Base-by-base conservation (phyloP, 2,329 filamentous ascomycete genomes). In the Venturia carpophila region DNA sequence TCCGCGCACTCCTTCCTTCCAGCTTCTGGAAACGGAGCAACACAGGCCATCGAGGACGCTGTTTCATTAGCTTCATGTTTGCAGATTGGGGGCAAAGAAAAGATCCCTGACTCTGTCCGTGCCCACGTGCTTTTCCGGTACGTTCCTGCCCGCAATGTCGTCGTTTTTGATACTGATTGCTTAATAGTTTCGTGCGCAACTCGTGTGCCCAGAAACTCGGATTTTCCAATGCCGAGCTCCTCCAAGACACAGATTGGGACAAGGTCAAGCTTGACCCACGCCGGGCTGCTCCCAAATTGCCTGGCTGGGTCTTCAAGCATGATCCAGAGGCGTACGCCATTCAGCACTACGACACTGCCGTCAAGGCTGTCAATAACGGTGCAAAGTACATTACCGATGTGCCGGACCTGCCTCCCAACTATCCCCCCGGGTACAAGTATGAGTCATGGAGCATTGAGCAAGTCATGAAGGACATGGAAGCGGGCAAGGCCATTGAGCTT, bases 1-100 rank as follows among this genome's bases (percentile, higher is more conserved):
- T 71, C 73, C 24, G 78, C 78, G 41, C 79, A 80, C 69, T 76
- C 77, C 15, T 80, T 77, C 69, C 73, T 80, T 5, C 78, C 78
- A 5, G 74, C 76, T 1, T 78, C 76, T 3, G 75, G 76, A 2
- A 79, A 79, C 65, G 79, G 79, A 56, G 79, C 78, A 1, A 79
- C 78, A 17, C 77, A 79, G 66, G 78, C 78, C n/a, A 79, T 80
- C 43, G 78, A 80, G 69, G 76, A 80, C 68, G 75, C 77, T 37
- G 73, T 80, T 37, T 75, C 77, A 13, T 70, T 82, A 64, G 78
- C 78, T 7, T 74, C 78, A 1, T 80, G 79, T 67, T 70, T 82
- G 19, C 76, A 80, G 65, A 72, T 80, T 30, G 77, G 73, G 3
- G 79, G 77, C 17, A 76, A 73, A 64, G 69, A 75, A 10, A 75